Base-by-base conservation (phyloP, 768 basidiomycete species). In the Multifurca ochricompacta region DNA sequence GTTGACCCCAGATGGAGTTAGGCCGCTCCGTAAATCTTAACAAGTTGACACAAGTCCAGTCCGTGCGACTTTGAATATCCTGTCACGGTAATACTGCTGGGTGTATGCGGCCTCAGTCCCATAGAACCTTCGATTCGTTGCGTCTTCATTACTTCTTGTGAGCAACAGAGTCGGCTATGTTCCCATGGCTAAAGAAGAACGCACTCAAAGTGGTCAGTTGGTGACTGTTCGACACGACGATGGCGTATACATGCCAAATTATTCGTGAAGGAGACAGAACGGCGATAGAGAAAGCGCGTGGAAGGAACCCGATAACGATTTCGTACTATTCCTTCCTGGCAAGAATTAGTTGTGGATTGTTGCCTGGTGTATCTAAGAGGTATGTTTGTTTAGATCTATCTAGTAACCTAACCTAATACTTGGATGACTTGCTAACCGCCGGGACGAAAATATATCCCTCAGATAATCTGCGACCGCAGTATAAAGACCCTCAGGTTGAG, bases 281-380 rank as follows among this genome's bases (percentile, higher is more conserved):
- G 54, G 54, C 36, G 36, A 56, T 56, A 56, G 48, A 51, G 21
- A 45, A 39, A 31, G 48, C 49, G 31, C 36, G 10, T 31, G 30
- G 49, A 25, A 19, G 40, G 43, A 21, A 45, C 23, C 25, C n/a
- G n/a, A 45, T 19, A 6, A 14, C 45, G 25, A 23, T 46, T 56
- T 56, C 49, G 48, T 51, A 45, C 25, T 18, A 18, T 39, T 27
- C 31, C 54, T 51, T 55, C 36, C 31, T 23, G 23, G 40, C 49
- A 6, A 32, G 41, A 45, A 37, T n/a, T n/a, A 16, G 16, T 2
- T 35, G 48, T 18, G 25, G 53, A 43, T 42, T 49, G 34, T 39
- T 50, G 36, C 42, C 36, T 30, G 30, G 48, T 39, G 36, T 31
- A 32, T 10, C 37, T 28, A 56, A 14, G 37, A 36, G 43, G 49